phyloP scores from a whole-genome alignment of 345 rosid genomes.

The Camelina neglecta region DNA sequence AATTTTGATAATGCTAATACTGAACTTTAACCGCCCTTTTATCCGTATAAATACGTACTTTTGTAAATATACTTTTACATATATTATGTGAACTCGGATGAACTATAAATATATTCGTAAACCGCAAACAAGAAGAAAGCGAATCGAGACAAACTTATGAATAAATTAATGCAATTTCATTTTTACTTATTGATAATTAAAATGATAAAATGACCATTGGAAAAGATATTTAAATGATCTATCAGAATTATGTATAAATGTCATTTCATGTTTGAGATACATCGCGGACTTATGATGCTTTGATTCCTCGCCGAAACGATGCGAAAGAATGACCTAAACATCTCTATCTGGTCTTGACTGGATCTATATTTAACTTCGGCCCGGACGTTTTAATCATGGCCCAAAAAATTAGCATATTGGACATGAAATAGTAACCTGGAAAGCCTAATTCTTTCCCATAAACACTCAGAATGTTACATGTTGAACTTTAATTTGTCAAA shows the following conservation, averaged over 20 bases:
- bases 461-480: not conserved
- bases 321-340: not conserved
- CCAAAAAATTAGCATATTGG: conserved; percentile 8
- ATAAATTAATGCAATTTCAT: not conserved
- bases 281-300: not conserved
- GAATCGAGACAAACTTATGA: not conserved
- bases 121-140: not conserved
- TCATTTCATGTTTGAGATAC: not conserved
- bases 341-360: not conserved
- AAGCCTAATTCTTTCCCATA: not conserved
- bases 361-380: conserved; percentile 13
- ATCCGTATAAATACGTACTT: not conserved
- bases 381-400: conserved; percentile 4
- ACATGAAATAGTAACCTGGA: not conserved
- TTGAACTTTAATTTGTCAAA: not conserved
- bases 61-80: not conserved
- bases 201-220: not conserved
- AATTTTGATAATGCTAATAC: not conserved
- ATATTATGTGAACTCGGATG: not conserved
- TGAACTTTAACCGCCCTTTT: not conserved
- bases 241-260: not conserved
- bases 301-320: not conserved
- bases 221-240: not conserved
- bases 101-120: not conserved
- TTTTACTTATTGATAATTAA: not conserved